Evolutionary conservation across 768 basidiomycete genomes (phyloP), one percentile per base, ranked within the genome.

Genomic region (Albatrellus ellisii): DNA sequence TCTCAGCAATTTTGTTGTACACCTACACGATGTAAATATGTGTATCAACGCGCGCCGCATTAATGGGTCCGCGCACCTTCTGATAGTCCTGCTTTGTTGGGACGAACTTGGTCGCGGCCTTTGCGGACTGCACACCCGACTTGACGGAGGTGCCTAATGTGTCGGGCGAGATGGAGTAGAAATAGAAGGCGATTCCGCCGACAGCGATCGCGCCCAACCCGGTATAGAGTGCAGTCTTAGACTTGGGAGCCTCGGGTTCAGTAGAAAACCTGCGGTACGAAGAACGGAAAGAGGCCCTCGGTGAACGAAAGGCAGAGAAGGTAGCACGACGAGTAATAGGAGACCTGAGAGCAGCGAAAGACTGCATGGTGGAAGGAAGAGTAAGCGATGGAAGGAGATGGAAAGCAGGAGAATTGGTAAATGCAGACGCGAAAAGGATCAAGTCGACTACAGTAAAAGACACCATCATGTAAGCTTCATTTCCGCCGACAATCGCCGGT

Each of bases 1-100:
- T 86, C 17, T 83, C 77, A 9, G 86, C 84, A 56, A 99, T 77
- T 45, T 64, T 73, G 64, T 94, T 89, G 71, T 99, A 98, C 12
- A 98, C 88, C 80, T 87, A 50, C 26, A 27, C 34, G 29, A 26
- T 15, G 18, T 20, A 20, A 17, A 32, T 24, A n/a, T 6, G 31
- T 20, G 10, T 10, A 22, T 36, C 35, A 36, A 21, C 15, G 20
- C 26, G 6, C 14, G 10, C n/a, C 15, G 4, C 1, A 12, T 14
- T 9, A 18, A 33, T 21, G 14, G 14, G 14, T 10, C 32, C 18
- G 24, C 61, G 8, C 25, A 79, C 84, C 74, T 94, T 90, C 60
- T 88, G 83, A 58, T 92, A 95, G 56, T 95, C 92, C 40, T 77
- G 77, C 64, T 82, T 76, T 28, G 76, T 69, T 17, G 85, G 83